These are phyloP conservation scores for Globisporangium irregulare DNA, from an alignment of 352 stramenopile genomes.

Conservation along the genomic window DNA sequence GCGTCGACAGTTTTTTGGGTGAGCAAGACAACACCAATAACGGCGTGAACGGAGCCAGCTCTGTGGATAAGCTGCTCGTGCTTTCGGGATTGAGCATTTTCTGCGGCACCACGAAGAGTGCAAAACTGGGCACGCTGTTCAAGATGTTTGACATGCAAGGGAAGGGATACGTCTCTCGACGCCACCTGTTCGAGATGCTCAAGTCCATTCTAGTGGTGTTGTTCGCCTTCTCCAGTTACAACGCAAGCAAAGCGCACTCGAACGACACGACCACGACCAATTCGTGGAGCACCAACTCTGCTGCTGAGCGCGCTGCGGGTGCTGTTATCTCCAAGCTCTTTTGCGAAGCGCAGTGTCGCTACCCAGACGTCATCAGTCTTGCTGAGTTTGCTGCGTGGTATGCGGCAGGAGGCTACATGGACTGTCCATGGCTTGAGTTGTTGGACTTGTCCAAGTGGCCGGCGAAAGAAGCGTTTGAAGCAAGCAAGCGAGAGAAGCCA, in stretches of 20 bases:
- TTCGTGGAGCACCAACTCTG: conserved; percentile 73
- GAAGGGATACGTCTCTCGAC: conserved; percentile 60
- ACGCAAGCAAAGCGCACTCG: conserved; percentile 50
- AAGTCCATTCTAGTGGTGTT: conserved; percentile 79
- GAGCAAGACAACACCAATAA: conserved; percentile 24
- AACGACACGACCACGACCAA: conserved; percentile 61
- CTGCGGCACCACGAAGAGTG: conserved; percentile 93
- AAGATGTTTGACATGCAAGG: conserved; percentile 70
- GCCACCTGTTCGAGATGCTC: conserved; percentile 79
- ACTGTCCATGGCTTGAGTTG: conserved; percentile 95
- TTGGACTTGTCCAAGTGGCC: conserved; percentile 95
- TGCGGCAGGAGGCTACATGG: conserved; percentile 90
- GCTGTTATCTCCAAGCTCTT: conserved; percentile 89
- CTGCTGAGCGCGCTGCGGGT: conserved; percentile 85
- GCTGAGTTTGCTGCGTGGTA: conserved; percentile 97
- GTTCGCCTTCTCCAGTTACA: conserved; percentile 84
- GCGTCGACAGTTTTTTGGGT: conserved; percentile 19
- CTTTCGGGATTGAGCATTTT: conserved; percentile 90
- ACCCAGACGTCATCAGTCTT: conserved; percentile 85
- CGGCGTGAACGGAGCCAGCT: conserved; percentile 35
- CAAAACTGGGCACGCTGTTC: conserved; percentile 90
- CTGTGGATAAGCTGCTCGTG: conserved; percentile 71
- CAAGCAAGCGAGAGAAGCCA: conserved; percentile 82
- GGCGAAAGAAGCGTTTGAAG: conserved; percentile 83
- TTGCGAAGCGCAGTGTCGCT: conserved; percentile 60